Conservation (phyloP, 345 rosid genomes). For the Eucalyptus erythrocorys region DNA sequence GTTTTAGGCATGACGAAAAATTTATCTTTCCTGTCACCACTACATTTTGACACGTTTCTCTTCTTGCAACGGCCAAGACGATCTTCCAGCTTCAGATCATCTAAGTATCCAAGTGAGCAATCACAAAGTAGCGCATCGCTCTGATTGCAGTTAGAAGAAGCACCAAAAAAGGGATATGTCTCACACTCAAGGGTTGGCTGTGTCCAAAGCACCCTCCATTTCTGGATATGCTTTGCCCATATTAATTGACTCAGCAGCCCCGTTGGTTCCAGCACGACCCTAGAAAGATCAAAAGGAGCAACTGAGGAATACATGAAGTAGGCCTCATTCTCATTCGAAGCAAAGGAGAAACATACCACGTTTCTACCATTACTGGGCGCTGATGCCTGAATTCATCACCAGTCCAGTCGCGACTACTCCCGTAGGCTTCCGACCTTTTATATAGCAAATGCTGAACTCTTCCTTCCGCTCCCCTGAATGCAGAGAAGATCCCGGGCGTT, state of each 20-base stretch:
- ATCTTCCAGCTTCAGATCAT: not conserved
- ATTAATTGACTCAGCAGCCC: not conserved
- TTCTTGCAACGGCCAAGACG: not conserved
- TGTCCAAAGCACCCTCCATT: constrained; percentile 8
- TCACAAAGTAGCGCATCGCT: not conserved
- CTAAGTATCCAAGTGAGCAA: not conserved
- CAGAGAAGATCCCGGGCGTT: not conserved
- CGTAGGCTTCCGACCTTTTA: not conserved
- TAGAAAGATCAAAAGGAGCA: not conserved
- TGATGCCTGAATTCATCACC: not conserved
- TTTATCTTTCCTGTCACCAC: not conserved
- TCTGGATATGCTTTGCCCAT: not conserved
- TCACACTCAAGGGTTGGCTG: not conserved
- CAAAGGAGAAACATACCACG: not conserved
- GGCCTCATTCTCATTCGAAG: not conserved
- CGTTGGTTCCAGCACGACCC: not conserved
- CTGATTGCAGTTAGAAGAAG: constrained; percentile 3
- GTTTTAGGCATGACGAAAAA: not conserved
- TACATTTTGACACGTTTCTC: not conserved
- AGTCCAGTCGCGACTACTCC: not conserved
- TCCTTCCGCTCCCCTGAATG: not conserved
- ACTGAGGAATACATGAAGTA: not conserved
- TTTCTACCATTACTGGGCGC: not conserved
- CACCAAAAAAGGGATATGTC: constrained; percentile 8
- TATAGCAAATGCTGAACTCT: not conserved